Percentiles rank a stretch among this genome's conserved stretches.
These are phyloP conservation scores for Trichoderma gamsii DNA, from an alignment of 495 filamentous ascomycete species.

Conservation along the genomic window DNA sequence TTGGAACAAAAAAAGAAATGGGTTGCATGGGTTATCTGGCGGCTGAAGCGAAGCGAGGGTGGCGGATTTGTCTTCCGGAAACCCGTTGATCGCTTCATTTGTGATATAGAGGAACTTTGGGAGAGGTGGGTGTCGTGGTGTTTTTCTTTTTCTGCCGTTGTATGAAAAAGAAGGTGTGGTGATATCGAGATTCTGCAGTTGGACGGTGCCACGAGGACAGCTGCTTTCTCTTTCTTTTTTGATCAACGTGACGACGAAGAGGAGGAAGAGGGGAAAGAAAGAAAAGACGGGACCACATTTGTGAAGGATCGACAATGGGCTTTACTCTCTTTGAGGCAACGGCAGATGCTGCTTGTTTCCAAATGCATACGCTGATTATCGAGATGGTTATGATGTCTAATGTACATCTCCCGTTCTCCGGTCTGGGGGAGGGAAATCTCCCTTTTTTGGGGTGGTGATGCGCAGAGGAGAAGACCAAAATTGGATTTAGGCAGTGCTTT, in stretches of 20 bases:
- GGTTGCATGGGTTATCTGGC: neutral
- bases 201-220: neutral
- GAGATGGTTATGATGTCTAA: neutral
- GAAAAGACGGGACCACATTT: too few relatives aligned
- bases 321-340: too few relatives aligned
- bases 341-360: too few relatives aligned
- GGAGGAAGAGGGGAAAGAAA: neutral
- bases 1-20: neutral
- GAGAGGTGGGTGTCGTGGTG: too few relatives aligned
- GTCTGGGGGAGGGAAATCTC: neutral
- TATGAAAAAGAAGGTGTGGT: neutral
- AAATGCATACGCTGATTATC: too few relatives aligned
- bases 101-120: neutral
- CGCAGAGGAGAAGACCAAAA: neutral
- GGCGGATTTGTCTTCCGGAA: neutral
- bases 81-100: neutral
- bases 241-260: neutral
- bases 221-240: too few relatives aligned
- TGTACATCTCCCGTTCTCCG: neutral
- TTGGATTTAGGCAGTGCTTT: neutral
- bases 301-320: too few relatives aligned
- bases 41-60: neutral
- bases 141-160: too few relatives aligned
- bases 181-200: neutral
- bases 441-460: neutral